A percentile compares a stretch with the other conserved stretches of the same genome.
phyloP scores from a whole-genome alignment of 202 grass and related monocot genomes.

The Thinopyrum obtusiflorum region DNA sequence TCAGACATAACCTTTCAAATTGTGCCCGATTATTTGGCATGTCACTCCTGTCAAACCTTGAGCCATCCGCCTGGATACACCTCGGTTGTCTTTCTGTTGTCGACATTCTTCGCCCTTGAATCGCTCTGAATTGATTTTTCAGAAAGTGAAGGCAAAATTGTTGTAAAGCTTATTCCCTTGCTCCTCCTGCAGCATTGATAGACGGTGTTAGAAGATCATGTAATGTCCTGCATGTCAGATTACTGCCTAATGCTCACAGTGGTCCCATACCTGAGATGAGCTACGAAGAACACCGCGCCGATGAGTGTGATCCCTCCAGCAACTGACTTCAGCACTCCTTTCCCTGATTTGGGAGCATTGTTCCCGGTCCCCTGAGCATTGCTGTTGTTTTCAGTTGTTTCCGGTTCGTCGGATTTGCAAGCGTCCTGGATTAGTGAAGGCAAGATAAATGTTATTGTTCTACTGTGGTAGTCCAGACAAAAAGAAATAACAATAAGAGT shows the following conservation, averaged over 20 bases:
- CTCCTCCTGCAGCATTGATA: constrained; percentile 37
- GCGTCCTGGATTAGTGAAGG: constrained; percentile 24
- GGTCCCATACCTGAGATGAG: constrained; percentile 52
- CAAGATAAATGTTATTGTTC: background rate
- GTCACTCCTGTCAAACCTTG: constrained; percentile 33
- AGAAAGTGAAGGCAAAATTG: constrained; percentile 31
- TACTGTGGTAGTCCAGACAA: background rate
- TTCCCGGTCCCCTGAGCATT: constrained; percentile 15
- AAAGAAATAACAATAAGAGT: background rate
- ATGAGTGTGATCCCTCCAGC: constrained; percentile 63
- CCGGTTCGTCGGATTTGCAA: background rate
- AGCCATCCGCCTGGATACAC: constrained; percentile 51
- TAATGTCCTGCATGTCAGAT: background rate
- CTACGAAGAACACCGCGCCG: constrained; percentile 50
- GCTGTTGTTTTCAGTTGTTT: constrained; percentile 6
- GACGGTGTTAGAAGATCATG: background rate
- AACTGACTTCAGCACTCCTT: constrained; percentile 56
- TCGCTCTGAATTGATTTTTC: constrained; percentile 34
- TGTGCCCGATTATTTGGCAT: background rate
- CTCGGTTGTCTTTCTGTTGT: constrained; percentile 16
- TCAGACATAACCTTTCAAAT: background rate
- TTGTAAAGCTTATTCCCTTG: constrained; percentile 39
- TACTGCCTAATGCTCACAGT: background rate
- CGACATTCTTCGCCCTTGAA: constrained; percentile 18
- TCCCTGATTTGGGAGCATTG: constrained; percentile 34